Conservation (phyloP, 208 protist genomes). For the Polymyxa betae region DNA sequence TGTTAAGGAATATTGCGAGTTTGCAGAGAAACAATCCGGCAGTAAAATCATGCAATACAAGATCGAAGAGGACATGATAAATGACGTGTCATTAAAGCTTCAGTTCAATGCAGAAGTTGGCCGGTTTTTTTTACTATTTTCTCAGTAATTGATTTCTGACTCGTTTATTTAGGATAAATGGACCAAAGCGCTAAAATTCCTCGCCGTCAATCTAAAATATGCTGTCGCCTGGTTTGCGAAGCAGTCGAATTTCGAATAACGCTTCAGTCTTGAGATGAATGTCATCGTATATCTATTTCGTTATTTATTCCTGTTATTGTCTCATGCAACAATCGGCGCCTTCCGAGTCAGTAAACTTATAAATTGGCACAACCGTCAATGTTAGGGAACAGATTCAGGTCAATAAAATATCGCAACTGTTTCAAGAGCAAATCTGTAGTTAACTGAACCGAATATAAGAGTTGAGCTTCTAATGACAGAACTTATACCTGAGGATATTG, state of each 20-base stretch:
- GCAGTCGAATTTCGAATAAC: neutral
- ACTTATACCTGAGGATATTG: neutral
- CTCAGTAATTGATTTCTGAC: neutral
- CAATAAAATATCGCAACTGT: neutral
- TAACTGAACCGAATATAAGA: no score
- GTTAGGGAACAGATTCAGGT: neutral
- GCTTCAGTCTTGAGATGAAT: neutral
- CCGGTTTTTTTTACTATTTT: neutral
- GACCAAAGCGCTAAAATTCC: slow-evolving; percentile 49
- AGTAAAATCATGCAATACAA: neutral
- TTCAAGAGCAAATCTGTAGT: neutral
- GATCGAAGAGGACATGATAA: neutral
- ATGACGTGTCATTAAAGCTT: neutral
- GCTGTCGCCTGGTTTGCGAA: neutral
- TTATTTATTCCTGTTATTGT: no score
- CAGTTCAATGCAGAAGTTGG: neutral
- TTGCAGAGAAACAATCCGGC: neutral
- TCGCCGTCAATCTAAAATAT: slow-evolving; percentile 30
- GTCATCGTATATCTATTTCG: neutral
- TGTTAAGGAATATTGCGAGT: neutral
- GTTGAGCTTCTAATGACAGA: no score
- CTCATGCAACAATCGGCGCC: no score
- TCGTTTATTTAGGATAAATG: neutral
- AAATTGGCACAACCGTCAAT: neutral
- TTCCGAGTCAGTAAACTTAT: no score